A percentile compares a stretch with the other conserved stretches of the same genome.
Evolutionary conservation across 352 stramenopile genomes (phyloP).

Genomic region (Phytophthora syringae): DNA sequence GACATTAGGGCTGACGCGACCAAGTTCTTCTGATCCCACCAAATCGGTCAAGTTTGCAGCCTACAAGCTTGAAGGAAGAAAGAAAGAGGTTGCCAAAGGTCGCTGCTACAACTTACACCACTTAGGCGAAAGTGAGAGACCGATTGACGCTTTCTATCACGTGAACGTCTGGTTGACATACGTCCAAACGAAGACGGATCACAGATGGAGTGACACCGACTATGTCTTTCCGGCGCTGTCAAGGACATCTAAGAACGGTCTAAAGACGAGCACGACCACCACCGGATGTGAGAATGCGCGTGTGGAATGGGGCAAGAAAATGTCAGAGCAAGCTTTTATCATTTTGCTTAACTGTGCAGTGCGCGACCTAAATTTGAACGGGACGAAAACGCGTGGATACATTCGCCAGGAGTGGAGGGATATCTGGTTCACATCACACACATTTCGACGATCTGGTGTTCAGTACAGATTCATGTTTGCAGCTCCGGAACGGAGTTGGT

Average conservation of each 20-base stretch:
- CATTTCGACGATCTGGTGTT: conserved; percentile 8
- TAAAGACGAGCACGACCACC: neutral
- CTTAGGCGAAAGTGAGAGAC: neutral
- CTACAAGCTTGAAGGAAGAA: conserved; percentile 16
- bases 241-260: conserved; percentile 6
- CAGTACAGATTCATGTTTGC: conserved; percentile 29
- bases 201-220: conserved; percentile 12
- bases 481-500: neutral
- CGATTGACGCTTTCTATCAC: conserved; percentile 4
- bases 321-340: conserved; percentile 10
- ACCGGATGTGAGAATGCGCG: conserved; percentile 13
- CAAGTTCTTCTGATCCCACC: neutral
- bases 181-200: conserved; percentile 3
- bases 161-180: neutral
- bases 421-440: conserved; percentile 18
- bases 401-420: conserved; percentile 1
- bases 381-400: neutral
- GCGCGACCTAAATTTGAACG: conserved; percentile 12
- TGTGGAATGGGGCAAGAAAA: conserved; percentile 19
- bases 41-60: neutral
- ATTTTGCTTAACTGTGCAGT: conserved; percentile 15
- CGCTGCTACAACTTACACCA: conserved; percentile 12
- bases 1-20: conserved; percentile 6
- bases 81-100: conserved; percentile 12
- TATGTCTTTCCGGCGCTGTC: conserved; percentile 13